These are phyloP conservation scores for Capronia epimyces DNA, from an alignment of 2,329 filamentous ascomycete species.

Conservation along the genomic window DNA sequence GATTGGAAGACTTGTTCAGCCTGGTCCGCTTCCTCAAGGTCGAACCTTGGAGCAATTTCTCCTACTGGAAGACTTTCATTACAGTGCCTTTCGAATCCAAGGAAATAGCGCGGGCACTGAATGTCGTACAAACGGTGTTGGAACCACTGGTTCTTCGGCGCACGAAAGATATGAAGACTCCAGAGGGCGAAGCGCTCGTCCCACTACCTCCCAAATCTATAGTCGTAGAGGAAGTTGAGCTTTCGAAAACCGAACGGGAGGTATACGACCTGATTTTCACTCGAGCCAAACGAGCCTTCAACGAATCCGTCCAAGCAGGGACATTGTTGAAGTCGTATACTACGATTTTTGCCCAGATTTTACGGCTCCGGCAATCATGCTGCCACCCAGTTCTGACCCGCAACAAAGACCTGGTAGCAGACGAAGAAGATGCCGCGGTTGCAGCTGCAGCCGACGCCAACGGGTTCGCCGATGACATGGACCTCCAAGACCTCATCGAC, in stretches of 20 bases:
- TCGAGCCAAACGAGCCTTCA: slow-evolving; percentile 76
- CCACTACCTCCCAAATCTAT: slow-evolving; percentile 73
- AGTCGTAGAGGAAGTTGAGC: slow-evolving; percentile 79
- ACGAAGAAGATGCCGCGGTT: slow-evolving; percentile 70
- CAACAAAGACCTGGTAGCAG: slow-evolving; percentile 75
- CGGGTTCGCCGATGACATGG: slow-evolving; percentile 91
- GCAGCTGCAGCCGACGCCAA: slow-evolving; percentile 67
- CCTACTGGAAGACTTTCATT: slow-evolving; percentile 98
- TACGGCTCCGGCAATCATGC: slow-evolving; percentile 86
- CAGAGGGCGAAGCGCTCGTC: slow-evolving; percentile 74
- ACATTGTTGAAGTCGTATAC: slow-evolving; percentile 94
- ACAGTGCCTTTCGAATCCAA: slow-evolving; percentile 95
- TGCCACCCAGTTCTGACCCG: slow-evolving; percentile 88
- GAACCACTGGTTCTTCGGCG: slow-evolving; percentile 91
- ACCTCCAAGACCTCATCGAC: slow-evolving; percentile 76
- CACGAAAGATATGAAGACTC: slow-evolving; percentile 98
- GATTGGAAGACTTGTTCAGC: slow-evolving; percentile 89
- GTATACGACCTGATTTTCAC: slow-evolving; percentile 89
- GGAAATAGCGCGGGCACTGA: slow-evolving; percentile 85
- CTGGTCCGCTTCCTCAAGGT: slow-evolving; percentile 87
- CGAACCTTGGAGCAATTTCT: slow-evolving; percentile 98
- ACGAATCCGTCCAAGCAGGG: slow-evolving; percentile 80
- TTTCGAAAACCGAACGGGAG: slow-evolving; percentile 77
- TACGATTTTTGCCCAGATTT: slow-evolving; percentile 93
- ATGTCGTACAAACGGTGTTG: slow-evolving; percentile 93